Conservation (phyloP, 306 rosid species). For the Comarum palustre region DNA sequence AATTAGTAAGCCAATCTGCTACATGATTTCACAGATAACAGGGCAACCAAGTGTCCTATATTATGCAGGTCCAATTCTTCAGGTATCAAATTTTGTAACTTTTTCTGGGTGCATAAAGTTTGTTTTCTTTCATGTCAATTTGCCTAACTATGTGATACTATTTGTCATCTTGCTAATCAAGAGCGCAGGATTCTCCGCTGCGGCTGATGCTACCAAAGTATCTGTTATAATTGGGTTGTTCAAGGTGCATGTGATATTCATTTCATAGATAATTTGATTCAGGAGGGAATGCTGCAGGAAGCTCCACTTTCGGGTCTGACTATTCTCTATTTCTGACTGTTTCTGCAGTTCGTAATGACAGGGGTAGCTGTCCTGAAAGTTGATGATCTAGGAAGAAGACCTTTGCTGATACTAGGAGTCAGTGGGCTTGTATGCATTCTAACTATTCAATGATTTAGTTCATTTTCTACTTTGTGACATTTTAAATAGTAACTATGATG, state of each 20-base stretch:
- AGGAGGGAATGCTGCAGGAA: conserved; percentile 3
- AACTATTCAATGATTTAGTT: neutral
- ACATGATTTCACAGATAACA: conserved; percentile 67
- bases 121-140: conserved; percentile 20
- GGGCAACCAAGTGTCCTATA: conserved; percentile 98
- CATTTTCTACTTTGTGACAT: neutral
- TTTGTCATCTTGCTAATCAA: conserved; percentile 30
- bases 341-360: conserved; percentile 77
- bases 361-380: conserved; percentile 85
- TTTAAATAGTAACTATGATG: neutral
- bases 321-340: conserved; percentile 26
- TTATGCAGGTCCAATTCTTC: conserved; percentile 91
- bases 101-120: neutral
- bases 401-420: conserved; percentile 83
- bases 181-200: conserved; percentile 97
- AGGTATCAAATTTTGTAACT: conserved; percentile 44
- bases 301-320: conserved; percentile 18
- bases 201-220: conserved; percentile 89
- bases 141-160: conserved; percentile 18
- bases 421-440: conserved; percentile 75
- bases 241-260: conserved; percentile 54
- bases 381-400: conserved; percentile 92
- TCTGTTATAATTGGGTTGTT: conserved; percentile 87
- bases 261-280: conserved; percentile 15
- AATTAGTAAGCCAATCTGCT: conserved; percentile 35